Base-by-base conservation (phyloP, 352 stramenopile species). In the Blastocystis sp. region DNA sequence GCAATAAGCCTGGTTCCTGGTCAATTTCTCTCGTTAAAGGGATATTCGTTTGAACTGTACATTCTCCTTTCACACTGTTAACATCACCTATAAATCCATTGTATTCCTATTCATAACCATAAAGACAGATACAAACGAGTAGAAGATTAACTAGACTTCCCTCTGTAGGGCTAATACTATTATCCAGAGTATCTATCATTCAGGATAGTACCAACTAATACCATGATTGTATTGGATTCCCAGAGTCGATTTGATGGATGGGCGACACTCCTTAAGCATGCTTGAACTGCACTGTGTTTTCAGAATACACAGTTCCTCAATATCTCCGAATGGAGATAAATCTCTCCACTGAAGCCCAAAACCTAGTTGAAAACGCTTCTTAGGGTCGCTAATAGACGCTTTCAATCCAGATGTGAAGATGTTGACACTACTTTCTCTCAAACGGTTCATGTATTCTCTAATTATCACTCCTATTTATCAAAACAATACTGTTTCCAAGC, bases 1-100 rank as follows among this genome's bases (percentile, higher is more conserved):
- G 19, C 30, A 81, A 9, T 57, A 84, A 57, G 1, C 44, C 51
- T 35, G 48, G 11, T 35, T 66, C 51, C 51, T 84, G 24, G 22
- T 33, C 44, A 56, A 66, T 44, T n/a, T 68, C 53, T 17, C 17
- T 1, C 24, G 22, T 60, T 17, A 84, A 33, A 24, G 73, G 48
- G 35, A 66, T 33, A 22, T 3, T 53, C 1, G 53, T 53, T 33
- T 30, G 30, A 3, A 24, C 22, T 15, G 44, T 51, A 17, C 51
- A 53, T 33, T 62, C 33, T 35, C 17, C 19, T 40, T 68, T 35
- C 17, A 84, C 11, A 30, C 44, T 40, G 30, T 84, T 30, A 3
- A 84, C 73, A 60, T 84, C 73, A 35, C 73, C 73, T 7, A 51
- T n/a, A n/a, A 84, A 60, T 54, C 73, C 73, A 51, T 68, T 68